Conservation (phyloP, 1,139 yeast genomes). For the Pichia sp. region DNA sequence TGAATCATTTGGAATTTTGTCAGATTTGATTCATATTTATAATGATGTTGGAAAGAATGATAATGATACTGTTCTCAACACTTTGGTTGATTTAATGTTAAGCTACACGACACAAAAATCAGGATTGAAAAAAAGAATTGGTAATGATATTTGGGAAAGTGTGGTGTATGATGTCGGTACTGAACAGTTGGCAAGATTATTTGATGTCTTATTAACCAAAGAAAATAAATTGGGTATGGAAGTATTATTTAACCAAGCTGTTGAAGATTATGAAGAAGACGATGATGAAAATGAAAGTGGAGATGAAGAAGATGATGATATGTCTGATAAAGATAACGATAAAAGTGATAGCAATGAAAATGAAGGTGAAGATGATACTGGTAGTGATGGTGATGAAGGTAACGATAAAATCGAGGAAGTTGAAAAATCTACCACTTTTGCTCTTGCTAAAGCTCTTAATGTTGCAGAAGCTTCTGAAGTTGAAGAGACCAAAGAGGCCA, state of each 20-base stretch:
- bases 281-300: conserved; percentile 34
- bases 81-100: conserved; percentile 73
- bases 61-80: conserved; percentile 32
- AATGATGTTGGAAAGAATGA: conserved; percentile 23
- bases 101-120: conserved; percentile 72
- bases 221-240: conserved; percentile 83
- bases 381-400: conserved; percentile 35
- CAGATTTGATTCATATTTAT: conserved; percentile 50
- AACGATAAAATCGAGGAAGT: conserved; percentile 42
- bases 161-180: conserved; percentile 41
- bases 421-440: conserved; percentile 63
- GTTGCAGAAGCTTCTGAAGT: conserved; percentile 35
- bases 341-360: conserved; percentile 35
- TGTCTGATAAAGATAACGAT: conserved; percentile 32
- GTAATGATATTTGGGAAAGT: conserved; percentile 71
- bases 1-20: conserved; percentile 70
- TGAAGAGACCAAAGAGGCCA: conserved; percentile 27
- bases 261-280: conserved; percentile 37
- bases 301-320: conserved; percentile 30
- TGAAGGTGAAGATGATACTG: conserved; percentile 35
- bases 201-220: conserved; percentile 61
- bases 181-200: conserved; percentile 50
- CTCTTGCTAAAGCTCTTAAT: conserved; percentile 64
- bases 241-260: conserved; percentile 62
- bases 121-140: conserved; percentile 61